Percentiles rank a stretch among this genome's conserved stretches.
These are phyloP conservation scores for Mariannaea elegans DNA, from an alignment of 2,329 filamentous ascomycete genomes.

Conservation along the genomic window DNA sequence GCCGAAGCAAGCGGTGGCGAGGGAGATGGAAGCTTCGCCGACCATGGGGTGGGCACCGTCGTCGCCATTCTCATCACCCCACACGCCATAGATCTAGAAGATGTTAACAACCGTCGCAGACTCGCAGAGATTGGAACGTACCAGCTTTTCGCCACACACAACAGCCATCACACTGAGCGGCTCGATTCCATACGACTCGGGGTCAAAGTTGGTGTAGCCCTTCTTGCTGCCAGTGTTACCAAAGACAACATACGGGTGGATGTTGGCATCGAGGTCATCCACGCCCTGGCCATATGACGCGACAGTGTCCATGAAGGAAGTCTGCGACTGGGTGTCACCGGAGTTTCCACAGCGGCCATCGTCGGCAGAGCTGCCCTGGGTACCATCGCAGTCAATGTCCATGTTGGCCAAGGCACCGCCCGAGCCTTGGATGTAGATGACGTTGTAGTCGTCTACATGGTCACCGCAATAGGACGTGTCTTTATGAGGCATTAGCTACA, in stretches of 20 bases:
- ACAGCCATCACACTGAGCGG: slow-evolving; percentile 65
- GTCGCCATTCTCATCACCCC: slow-evolving; percentile 69
- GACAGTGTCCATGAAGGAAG: slow-evolving; percentile 56
- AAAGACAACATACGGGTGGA: slow-evolving; percentile 63
- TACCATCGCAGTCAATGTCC: slow-evolving; percentile 68
- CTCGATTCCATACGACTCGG: slow-evolving; percentile 53
- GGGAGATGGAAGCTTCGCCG: slow-evolving; percentile 65
- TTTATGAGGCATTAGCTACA: slow-evolving; percentile 11
- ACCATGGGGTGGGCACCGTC: slow-evolving; percentile 56
- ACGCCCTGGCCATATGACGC: slow-evolving; percentile 47
- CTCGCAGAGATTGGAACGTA: slow-evolving; percentile 26
- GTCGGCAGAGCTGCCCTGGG: slow-evolving; percentile 50
- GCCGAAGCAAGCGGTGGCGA: slow-evolving; percentile 67
- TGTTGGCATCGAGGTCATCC: slow-evolving; percentile 58
- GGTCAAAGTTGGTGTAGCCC: slow-evolving; percentile 51
- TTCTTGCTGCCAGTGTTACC: slow-evolving; percentile 54
- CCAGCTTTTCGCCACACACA: slow-evolving; percentile 59
- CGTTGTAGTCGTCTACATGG: slow-evolving; percentile 48
- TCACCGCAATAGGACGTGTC: slow-evolving; percentile 58
- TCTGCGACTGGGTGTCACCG: slow-evolving; percentile 55
- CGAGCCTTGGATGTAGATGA: slow-evolving; percentile 59
- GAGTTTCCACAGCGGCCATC: slow-evolving; percentile 57
- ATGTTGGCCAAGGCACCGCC: slow-evolving; percentile 58
- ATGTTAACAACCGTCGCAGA: neutral
- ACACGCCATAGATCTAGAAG: slow-evolving; percentile 63